phyloP scores from a whole-genome alignment of 139 green algal genomes.

The Asterochloris sp. region DNA sequence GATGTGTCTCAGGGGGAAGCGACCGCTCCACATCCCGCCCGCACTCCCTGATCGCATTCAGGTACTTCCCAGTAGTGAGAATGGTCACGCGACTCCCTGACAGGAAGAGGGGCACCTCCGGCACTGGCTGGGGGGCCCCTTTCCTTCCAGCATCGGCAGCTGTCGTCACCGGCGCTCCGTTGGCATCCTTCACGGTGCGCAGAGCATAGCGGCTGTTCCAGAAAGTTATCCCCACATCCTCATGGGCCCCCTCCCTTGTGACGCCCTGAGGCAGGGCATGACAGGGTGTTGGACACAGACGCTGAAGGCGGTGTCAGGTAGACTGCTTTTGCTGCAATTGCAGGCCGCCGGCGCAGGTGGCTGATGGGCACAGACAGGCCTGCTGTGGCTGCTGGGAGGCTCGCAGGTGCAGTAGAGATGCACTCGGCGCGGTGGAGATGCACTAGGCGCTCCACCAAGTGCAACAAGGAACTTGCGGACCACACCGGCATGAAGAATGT shows the following conservation, averaged over 20 bases:
- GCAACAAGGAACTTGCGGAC: too few species aligned
- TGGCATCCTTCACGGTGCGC: conserved; percentile 23
- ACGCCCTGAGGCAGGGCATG: conserved; percentile 30
- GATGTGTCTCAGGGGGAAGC: conserved; percentile 28
- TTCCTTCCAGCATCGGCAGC: neutral
- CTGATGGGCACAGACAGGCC: too few species aligned
- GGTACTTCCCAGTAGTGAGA: conserved; percentile 73
- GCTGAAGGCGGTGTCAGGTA: too few species aligned
- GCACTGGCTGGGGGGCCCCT: neutral
- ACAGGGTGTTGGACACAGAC: too few species aligned
- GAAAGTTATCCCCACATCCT: conserved; percentile 53
- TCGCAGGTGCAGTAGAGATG: too few species aligned
- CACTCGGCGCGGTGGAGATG: too few species aligned
- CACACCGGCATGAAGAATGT: too few species aligned
- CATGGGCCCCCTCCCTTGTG: conserved; percentile 21
- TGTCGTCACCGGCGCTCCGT: neutral
- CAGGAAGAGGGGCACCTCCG: neutral
- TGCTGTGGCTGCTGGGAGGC: too few species aligned
- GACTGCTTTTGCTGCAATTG: too few species aligned
- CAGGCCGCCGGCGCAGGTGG: too few species aligned
- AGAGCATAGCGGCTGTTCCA: conserved; percentile 78
- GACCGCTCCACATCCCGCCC: conserved; percentile 37
- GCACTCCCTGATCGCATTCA: conserved; percentile 84
- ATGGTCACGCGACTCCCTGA: neutral
- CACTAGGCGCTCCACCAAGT: too few species aligned